phyloP scores from a whole-genome alignment of 164 flowering plant species.

The Macadamia tetraphylla region DNA sequence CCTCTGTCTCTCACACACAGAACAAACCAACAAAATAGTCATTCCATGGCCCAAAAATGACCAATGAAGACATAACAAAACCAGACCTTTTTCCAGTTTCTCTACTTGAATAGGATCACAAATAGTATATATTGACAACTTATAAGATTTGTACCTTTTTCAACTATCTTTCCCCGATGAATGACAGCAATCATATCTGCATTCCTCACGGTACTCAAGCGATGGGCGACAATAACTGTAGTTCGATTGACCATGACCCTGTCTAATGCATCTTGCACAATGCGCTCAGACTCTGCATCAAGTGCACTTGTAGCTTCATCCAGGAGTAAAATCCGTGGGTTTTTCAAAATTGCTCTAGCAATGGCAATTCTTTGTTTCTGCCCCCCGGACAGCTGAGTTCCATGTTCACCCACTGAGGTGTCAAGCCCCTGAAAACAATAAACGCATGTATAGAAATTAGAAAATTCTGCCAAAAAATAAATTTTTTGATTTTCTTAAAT shows the following conservation, averaged over 20 bases:
- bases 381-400: constrained; percentile 79
- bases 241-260: constrained; percentile 57
- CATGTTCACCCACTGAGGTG: constrained; percentile 78
- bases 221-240: constrained; percentile 58
- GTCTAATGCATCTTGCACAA: constrained; percentile 62
- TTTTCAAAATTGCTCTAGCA: constrained; percentile 49
- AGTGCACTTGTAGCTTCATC: constrained; percentile 79
- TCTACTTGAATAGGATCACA: too few relatives aligned
- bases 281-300: constrained; percentile 60
- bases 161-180: constrained; percentile 57
- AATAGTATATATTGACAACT: too few relatives aligned
- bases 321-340: constrained; percentile 52
- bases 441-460: neutral
- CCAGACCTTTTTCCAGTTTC: too few relatives aligned
- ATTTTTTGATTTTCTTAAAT: too few relatives aligned
- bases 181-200: constrained; percentile 63
- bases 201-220: constrained; percentile 55
- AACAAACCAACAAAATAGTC: neutral
- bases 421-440: constrained; percentile 46
- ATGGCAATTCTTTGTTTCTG: constrained; percentile 78
- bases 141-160: constrained; percentile 35
- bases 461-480: too few relatives aligned
- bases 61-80: neutral
- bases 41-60: neutral
- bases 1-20: neutral